Evolutionary conservation across 352 stramenopile genomes (phyloP).

Genomic region (Pythium brassicae): DNA sequence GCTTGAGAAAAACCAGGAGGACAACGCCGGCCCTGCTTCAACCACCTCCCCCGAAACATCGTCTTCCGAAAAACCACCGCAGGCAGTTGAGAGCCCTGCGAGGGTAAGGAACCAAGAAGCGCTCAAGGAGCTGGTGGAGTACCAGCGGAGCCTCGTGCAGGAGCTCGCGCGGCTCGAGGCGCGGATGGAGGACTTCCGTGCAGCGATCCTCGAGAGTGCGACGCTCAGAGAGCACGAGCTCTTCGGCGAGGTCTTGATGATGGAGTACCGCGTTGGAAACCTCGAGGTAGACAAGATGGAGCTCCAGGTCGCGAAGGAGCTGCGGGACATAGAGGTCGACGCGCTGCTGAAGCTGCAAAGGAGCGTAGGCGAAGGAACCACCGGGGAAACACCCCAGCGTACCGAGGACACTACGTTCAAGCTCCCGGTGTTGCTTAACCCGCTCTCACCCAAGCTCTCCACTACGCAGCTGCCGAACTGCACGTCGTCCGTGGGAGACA

Average conservation of each 20-base stretch:
- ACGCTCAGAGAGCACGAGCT: conserved; percentile 40
- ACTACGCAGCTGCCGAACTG: background rate
- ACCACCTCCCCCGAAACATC: background rate
- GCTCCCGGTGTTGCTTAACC: conserved; percentile 5
- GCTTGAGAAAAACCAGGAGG: conserved; percentile 9
- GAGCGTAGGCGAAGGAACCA: background rate
- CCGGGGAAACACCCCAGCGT: background rate
- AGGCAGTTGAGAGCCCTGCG: background rate
- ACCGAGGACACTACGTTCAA: background rate
- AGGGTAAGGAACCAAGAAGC: background rate
- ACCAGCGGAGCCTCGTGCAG: background rate
- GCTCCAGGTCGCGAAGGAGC: conserved; percentile 41
- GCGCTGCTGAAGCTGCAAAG: background rate
- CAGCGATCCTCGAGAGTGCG: conserved; percentile 39
- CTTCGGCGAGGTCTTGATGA: conserved; percentile 59
- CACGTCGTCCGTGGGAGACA: background rate
- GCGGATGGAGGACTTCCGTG: conserved; percentile 60
- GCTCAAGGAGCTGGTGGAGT: background rate
- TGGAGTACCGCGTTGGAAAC: conserved; percentile 86
- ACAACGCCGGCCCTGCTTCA: background rate
- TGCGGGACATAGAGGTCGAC: conserved; percentile 18
- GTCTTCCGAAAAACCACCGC: background rate
- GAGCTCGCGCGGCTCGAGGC: conserved; percentile 13
- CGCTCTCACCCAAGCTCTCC: conserved; percentile 9
- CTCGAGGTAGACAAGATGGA: conserved; percentile 92